Percentiles rank a stretch among this genome's conserved stretches.
These are phyloP conservation scores for Coemansia sp. DNA, from an alignment of 371 early-diverging fungal genomes.

Conservation along the genomic window DNA sequence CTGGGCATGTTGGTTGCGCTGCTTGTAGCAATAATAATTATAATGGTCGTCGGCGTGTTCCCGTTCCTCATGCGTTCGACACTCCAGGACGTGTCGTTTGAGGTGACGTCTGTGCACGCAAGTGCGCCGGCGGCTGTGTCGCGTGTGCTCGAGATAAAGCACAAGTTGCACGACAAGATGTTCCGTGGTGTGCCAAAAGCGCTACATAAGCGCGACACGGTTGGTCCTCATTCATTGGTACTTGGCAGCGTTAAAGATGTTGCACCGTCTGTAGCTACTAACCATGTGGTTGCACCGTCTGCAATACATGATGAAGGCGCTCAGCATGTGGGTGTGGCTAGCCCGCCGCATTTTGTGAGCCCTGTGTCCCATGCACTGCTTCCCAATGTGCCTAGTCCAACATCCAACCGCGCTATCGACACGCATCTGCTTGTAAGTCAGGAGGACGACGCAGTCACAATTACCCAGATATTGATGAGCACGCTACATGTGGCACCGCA, in stretches of 20 bases:
- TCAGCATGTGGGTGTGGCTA: neutral
- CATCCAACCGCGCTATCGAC: neutral
- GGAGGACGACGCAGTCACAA: conserved; percentile 3
- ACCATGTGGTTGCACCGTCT: neutral
- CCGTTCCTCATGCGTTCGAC: conserved; percentile 41
- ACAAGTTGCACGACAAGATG: neutral
- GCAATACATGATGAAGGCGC: neutral
- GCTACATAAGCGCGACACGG: neutral
- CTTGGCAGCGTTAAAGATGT: neutral
- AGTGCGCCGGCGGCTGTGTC: conserved; percentile 22
- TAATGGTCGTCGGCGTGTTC: conserved; percentile 36
- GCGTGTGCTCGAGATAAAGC: conserved; percentile 3
- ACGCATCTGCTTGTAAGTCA: neutral
- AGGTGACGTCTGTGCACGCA: conserved; percentile 29
- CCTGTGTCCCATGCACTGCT: too few species aligned
- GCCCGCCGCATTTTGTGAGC: neutral
- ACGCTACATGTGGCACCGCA: conserved; percentile 7
- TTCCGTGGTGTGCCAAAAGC: neutral
- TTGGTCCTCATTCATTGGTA: neutral
- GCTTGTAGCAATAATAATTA: conserved; percentile 24
- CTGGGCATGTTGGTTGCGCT: conserved; percentile 25
- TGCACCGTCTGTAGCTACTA: neutral
- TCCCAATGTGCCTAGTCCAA: neutral
- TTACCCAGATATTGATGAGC: conserved; percentile 5
- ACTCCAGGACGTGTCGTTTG: conserved; percentile 34